Base-by-base conservation (phyloP, 208 protist species). In the Leishmania tropica region DNA sequence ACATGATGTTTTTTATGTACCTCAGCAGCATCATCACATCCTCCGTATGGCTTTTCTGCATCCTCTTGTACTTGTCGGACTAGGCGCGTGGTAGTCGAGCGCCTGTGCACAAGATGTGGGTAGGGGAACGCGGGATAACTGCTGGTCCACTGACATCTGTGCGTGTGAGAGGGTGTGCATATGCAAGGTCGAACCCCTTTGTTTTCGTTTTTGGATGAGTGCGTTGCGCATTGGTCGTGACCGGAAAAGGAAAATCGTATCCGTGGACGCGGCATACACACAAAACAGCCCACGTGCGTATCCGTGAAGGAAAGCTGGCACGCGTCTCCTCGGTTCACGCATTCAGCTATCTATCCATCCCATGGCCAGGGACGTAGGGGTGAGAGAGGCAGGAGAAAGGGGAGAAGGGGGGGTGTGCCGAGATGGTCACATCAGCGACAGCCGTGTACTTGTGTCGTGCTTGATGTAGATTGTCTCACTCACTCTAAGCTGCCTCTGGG, bases 1-100 rank as follows among this genome's bases (percentile, higher is more conserved):
- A 86, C 56, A 87, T 95, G 83, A 88, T 96, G 28, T 89, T 93
- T 54, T 85, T 86, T 75, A 93, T 93, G 93, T 92, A 95, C 87
- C 56, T 87, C 28, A 81, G 81, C 11, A 88, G 85, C 40, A 88
- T 89, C 53, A 75, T 90, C 48, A 91, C 91, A 35, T 88, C 91
- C 56, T 90, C 86, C 13, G 58, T 89, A 21, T 96, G 93, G 93
- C 72, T 96, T 7, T 85, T 87, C 28, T 21, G 91, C 19, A 79
- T 81, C 64, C 81, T 79, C 17, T 54, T 79, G 54, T 92, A 92
- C 80, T 54, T 88, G 17, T 42, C 47, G 1, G 62, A 81, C 42
- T 62, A 76, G 51, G 45, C 28, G 31, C 35, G n/a, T 31, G 31
- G 31, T 45, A 4, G 15, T 35, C 17, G n/a, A 42, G 58, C 2